Evolutionary conservation across 2,329 filamentous ascomycete genomes (phyloP).

Genomic region (Lachnellula suecica): DNA sequence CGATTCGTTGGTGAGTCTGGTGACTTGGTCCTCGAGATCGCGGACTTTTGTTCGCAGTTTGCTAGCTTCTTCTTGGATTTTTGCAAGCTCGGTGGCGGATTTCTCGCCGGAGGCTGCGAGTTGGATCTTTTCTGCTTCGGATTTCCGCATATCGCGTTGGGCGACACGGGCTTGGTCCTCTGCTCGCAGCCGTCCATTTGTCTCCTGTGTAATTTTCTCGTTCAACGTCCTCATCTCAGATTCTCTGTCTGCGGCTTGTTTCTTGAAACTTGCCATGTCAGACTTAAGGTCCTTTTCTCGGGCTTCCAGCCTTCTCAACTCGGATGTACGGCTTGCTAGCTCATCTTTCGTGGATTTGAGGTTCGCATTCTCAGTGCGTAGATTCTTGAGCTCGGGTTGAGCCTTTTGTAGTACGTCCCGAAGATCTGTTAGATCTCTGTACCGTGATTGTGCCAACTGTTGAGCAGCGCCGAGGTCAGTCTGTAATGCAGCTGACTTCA

Average conservation of each 20-base stretch:
- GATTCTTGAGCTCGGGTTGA: constrained; percentile 78
- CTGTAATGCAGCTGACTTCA: constrained; percentile 68
- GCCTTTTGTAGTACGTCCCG: constrained; percentile 78
- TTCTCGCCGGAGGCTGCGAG: constrained; percentile 73
- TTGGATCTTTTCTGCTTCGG: constrained; percentile 78
- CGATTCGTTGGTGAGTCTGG: constrained; percentile 67
- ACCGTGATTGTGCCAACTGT: constrained; percentile 81
- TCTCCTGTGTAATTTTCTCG: constrained; percentile 76
- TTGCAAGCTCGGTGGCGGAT: constrained; percentile 65
- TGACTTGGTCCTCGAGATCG: constrained; percentile 72
- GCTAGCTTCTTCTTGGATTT: constrained; percentile 70
- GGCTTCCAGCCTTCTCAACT: constrained; percentile 75
- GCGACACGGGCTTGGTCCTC: constrained; percentile 77
- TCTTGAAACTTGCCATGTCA: constrained; percentile 70
- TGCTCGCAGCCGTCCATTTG: constrained; percentile 65
- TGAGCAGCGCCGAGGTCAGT: constrained; percentile 84
- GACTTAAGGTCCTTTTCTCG: constrained; percentile 78
- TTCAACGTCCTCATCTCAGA: constrained; percentile 74
- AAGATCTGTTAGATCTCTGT: constrained; percentile 82
- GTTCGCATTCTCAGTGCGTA: constrained; percentile 74
- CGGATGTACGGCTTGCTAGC: constrained; percentile 57
- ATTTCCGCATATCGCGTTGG: constrained; percentile 74
- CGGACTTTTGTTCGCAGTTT: constrained; percentile 60
- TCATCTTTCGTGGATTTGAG: constrained; percentile 77
- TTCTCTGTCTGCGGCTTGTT: constrained; percentile 71